Percentiles rank a stretch among this genome's conserved stretches.
Conservation (phyloP, 2,329 filamentous ascomycete genomes). For the Trichoderma koningiopsis region DNA sequence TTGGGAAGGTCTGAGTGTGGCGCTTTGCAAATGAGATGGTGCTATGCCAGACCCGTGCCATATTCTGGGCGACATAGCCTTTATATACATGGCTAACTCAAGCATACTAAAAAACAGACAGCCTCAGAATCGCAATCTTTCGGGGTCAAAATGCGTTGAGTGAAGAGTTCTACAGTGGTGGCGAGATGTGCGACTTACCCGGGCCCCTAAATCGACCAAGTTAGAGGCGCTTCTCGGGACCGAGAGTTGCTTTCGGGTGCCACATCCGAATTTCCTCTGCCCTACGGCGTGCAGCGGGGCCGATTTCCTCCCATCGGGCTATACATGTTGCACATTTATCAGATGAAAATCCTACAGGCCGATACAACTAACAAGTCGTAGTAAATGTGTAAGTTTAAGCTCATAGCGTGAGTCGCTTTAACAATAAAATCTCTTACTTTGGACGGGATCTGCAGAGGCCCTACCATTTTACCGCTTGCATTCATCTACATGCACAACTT, state of each 20-base stretch:
- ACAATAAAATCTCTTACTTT: neutral
- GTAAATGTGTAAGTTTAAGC: neutral
- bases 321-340: neutral
- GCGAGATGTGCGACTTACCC: neutral
- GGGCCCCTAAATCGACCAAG: neutral
- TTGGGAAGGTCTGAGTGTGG: too few relatives aligned
- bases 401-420: neutral
- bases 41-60: too few relatives aligned
- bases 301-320: neutral
- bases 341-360: neutral
- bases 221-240: conserved; percentile 2
- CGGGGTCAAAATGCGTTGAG: neutral
- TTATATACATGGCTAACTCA: neutral
- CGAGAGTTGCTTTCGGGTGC: conserved; percentile 5
- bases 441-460: neutral
- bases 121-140: neutral
- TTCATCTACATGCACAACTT: neutral
- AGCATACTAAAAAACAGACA: neutral
- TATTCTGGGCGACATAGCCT: neutral
- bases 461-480: neutral
- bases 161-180: neutral
- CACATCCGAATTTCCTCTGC: neutral
- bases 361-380: neutral
- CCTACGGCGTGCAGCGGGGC: neutral
- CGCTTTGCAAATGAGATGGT: neutral